phyloP scores from a whole-genome alignment of 23 red algal genomes.

The Pyropia haitanensis region DNA sequence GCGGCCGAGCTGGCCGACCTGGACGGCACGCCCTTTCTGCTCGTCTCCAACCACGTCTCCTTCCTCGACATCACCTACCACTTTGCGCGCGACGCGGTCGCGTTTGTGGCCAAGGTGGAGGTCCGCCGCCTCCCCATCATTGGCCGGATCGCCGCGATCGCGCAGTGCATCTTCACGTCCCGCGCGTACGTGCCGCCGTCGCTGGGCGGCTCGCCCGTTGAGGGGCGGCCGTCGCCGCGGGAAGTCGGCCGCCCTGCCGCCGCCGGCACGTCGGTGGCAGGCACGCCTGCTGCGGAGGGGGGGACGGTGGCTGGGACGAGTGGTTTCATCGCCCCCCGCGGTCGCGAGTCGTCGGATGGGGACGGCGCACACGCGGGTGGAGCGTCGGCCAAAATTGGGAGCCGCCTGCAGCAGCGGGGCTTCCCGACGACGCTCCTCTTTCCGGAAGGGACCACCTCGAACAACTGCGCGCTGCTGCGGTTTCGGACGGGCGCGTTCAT shows the following conservation, averaged over 20 bases:
- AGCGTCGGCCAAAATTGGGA: too few relatives aligned
- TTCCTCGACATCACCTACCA: constrained; percentile 38
- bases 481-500: constrained; percentile 44
- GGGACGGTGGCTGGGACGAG: too few relatives aligned
- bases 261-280: too few relatives aligned
- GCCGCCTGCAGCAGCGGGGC: neutral
- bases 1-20: neutral
- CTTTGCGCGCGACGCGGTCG: constrained; percentile 7
- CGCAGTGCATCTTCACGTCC: constrained; percentile 40
- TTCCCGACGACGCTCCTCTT: constrained; percentile 34
- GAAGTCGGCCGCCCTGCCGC: constrained; percentile 3
- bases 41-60: constrained; percentile 31
- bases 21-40: neutral
- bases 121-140: constrained; percentile 18
- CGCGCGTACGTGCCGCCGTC: neutral
- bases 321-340: too few relatives aligned
- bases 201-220: too few relatives aligned
- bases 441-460: constrained; percentile 56
- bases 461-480: constrained; percentile 27
- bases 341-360: too few relatives aligned
- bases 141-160: constrained; percentile 13
- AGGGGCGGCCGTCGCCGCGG: neutral
- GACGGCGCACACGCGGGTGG: too few relatives aligned
- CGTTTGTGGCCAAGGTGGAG: constrained; percentile 36
- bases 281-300: neutral